These are phyloP conservation scores for Nepenthes alata DNA, from an alignment of 179 eudicot genomes.

Conservation along the genomic window DNA sequence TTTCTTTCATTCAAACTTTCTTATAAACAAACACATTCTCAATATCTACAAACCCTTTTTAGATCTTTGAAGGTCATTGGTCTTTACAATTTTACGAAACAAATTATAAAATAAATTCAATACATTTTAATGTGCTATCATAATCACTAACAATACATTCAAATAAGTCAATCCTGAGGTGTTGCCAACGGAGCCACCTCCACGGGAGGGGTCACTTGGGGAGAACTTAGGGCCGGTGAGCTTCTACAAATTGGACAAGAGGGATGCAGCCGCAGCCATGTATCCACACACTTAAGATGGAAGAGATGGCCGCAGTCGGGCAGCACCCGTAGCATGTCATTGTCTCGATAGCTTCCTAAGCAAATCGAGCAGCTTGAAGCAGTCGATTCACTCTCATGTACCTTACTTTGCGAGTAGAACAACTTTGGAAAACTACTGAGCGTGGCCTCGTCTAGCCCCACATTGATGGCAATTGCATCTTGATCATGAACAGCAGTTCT, in stretches of 20 bases:
- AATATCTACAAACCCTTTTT: too few species aligned
- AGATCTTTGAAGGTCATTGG: too few species aligned
- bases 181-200: conserved; percentile 15
- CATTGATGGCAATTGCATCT: neutral
- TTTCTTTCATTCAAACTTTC: too few species aligned
- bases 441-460: conserved; percentile 26
- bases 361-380: conserved; percentile 30
- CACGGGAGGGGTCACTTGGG: conserved; percentile 13
- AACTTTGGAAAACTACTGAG: conserved; percentile 20
- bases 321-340: conserved; percentile 30
- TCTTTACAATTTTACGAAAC: too few species aligned
- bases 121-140: too few species aligned
- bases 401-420: conserved; percentile 17
- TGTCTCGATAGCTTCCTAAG: conserved; percentile 31
- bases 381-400: neutral
- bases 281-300: conserved; percentile 38
- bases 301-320: conserved; percentile 45
- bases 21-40: too few species aligned
- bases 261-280: conserved; percentile 27
- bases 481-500: neutral
- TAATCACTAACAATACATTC: too few species aligned
- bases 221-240: conserved; percentile 20
- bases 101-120: too few species aligned
- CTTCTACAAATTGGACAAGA: conserved; percentile 45
- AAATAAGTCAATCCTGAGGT: neutral